phyloP scores from a whole-genome alignment of 2,329 filamentous ascomycete species.

The Dactylella cylindrospora region DNA sequence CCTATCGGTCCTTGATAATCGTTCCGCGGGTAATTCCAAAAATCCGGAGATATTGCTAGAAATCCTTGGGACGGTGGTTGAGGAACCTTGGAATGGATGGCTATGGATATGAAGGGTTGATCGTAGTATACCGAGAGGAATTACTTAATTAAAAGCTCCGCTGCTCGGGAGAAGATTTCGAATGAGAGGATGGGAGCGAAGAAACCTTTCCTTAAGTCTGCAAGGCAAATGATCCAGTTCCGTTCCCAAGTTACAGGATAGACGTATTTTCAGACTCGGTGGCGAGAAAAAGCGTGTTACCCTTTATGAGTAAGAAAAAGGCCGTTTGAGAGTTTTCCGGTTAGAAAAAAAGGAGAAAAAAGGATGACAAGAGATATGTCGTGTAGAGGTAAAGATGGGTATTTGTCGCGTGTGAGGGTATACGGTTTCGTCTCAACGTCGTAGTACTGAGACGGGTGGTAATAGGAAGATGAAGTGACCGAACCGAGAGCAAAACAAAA shows the following conservation, averaged over 20 bases:
- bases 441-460: too few species aligned
- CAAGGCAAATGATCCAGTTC: conserved; percentile 26
- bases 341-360: neutral
- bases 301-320: conserved; percentile 34
- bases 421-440: conserved; percentile 18
- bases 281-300: conserved; percentile 29
- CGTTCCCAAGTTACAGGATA: conserved; percentile 25
- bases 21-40: conserved; percentile 3
- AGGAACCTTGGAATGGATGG: too few species aligned
- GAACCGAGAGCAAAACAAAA: conserved; percentile 7
- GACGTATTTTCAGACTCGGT: conserved; percentile 26
- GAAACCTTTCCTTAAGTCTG: too few species aligned
- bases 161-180: conserved; percentile 36
- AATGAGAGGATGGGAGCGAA: conserved; percentile 6
- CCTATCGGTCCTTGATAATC: neutral
- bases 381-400: conserved; percentile 7
- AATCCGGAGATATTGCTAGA: too few species aligned
- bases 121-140: conserved; percentile 45
- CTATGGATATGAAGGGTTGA: too few species aligned
- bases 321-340: conserved; percentile 20
- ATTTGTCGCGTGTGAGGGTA: conserved; percentile 7
- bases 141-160: conserved; percentile 45
- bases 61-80: too few species aligned
- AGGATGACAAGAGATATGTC: neutral
- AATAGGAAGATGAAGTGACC: conserved; percentile 5